Evolutionary conservation across 768 basidiomycete genomes (phyloP).

Genomic region (Amanita rubescens): DNA sequence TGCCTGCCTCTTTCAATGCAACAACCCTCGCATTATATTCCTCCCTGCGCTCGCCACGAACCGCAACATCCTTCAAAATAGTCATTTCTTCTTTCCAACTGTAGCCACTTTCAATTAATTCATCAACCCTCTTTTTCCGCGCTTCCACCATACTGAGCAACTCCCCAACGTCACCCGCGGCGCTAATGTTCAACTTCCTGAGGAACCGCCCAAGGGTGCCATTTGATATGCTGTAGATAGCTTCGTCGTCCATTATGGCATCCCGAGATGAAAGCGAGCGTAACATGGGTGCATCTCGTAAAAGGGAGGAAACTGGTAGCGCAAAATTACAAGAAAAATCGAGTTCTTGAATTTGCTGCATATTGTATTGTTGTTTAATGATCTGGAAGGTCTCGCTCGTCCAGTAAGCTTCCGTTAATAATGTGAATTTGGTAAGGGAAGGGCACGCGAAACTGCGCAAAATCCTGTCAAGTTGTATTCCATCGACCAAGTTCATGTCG

Average conservation of each 20-base stretch:
- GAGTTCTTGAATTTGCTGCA: not conserved
- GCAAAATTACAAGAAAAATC: not conserved
- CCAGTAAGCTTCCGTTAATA: not conserved
- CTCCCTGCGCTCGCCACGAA: not conserved
- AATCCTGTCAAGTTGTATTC: not conserved
- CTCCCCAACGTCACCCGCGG: not conserved
- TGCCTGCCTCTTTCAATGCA: not conserved
- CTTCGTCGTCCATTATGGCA: not conserved
- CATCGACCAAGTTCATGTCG: no score
- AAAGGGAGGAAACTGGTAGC: not conserved
- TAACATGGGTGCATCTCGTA: not conserved
- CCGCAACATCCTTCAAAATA: not conserved
- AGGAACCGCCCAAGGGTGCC: not conserved
- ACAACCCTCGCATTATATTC: not conserved
- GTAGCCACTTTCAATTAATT: not conserved
- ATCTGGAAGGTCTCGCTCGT: not conserved
- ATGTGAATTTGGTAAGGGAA: not conserved
- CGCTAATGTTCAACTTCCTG: not conserved
- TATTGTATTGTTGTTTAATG: not conserved
- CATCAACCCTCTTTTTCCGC: not conserved
- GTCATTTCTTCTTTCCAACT: not conserved
- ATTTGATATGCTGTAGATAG: not conserved
- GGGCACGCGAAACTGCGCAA: not conserved
- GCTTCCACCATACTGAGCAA: not conserved
- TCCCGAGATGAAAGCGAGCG: not conserved